phyloP scores from a whole-genome alignment of 768 basidiomycete genomes.

The Mycena rosella region DNA sequence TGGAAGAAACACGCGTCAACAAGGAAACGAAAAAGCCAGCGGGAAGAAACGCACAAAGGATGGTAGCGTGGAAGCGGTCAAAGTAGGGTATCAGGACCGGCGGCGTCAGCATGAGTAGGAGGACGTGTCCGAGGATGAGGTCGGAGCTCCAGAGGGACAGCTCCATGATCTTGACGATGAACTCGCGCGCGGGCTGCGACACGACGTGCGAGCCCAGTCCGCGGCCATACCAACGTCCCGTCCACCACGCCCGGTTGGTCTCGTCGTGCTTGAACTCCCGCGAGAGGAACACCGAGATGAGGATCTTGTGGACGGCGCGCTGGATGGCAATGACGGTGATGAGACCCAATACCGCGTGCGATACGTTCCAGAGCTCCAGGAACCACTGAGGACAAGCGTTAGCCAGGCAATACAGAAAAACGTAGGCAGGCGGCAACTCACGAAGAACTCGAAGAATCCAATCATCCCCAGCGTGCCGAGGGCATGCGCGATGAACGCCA shows the following conservation, averaged over 20 bases:
- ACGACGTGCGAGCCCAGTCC: conserved; percentile 91
- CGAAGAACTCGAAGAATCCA: conserved; percentile 96
- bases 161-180: conserved; percentile 97
- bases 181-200: conserved; percentile 97
- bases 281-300: conserved; percentile 94
- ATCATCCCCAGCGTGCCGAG: conserved; percentile 89
- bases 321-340: conserved; percentile 94
- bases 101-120: conserved; percentile 92
- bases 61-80: conserved; percentile 90
- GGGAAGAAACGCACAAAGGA: conserved; percentile 77
- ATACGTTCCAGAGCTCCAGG: conserved; percentile 91
- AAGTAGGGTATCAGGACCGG: conserved; percentile 92
- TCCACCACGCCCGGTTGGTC: conserved; percentile 99
- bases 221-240: conserved; percentile 96
- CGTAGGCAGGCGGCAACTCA: conserved; percentile 56
- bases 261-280: conserved; percentile 99
- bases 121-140: conserved; percentile 86
- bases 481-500: conserved; percentile 91
- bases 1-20: conserved; percentile 48
- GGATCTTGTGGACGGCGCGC: conserved; percentile 93
- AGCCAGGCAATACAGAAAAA: conserved; percentile 20
- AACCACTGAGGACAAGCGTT: conserved; percentile 77
- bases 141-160: conserved; percentile 96
- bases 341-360: conserved; percentile 94
- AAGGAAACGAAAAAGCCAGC: conserved; percentile 9